Conservation (phyloP, 352 stramenopile species). For the Pythium myriotylum region DNA sequence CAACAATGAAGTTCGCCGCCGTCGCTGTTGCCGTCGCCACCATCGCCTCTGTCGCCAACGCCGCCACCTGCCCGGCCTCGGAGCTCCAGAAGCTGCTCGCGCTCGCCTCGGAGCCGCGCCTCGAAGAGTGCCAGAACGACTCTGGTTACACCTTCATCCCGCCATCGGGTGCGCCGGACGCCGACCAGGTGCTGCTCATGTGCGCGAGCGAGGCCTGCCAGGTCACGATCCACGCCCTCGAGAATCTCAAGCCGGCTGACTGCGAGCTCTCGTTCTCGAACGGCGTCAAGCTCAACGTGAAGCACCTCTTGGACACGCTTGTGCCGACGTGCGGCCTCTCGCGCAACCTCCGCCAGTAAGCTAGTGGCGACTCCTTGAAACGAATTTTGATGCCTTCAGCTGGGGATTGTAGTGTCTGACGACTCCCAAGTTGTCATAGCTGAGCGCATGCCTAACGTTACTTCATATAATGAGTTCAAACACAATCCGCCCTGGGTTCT, state of each 20-base stretch:
- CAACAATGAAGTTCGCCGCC: slow-evolving; percentile 11
- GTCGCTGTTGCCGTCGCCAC: slow-evolving; percentile 8
- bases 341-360: too few species aligned
- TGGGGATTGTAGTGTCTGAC: too few species aligned
- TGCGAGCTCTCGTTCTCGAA: slow-evolving; percentile 47
- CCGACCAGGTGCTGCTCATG: slow-evolving; percentile 5
- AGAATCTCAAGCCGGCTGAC: slow-evolving; percentile 38
- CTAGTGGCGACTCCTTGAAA: too few species aligned
- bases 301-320: slow-evolving; percentile 45
- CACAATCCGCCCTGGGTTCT: too few species aligned
- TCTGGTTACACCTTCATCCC: slow-evolving; percentile 15
- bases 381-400: too few species aligned
- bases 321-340: slow-evolving; percentile 36
- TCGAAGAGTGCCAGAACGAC: slow-evolving; percentile 8
- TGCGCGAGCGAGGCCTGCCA: slow-evolving; percentile 10
- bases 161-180: slow-evolving; percentile 2
- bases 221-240: slow-evolving; percentile 32
- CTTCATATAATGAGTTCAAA: too few species aligned
- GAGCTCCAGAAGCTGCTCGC: slow-evolving; percentile 5
- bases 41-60: slow-evolving; percentile 1
- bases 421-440: too few species aligned
- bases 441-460: too few species aligned
- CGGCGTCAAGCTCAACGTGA: slow-evolving; percentile 45
- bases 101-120: slow-evolving; percentile 1
- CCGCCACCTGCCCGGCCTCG: neutral